Base-by-base conservation (phyloP, 73 alveolate species). In the Symbiodinium natans region DNA sequence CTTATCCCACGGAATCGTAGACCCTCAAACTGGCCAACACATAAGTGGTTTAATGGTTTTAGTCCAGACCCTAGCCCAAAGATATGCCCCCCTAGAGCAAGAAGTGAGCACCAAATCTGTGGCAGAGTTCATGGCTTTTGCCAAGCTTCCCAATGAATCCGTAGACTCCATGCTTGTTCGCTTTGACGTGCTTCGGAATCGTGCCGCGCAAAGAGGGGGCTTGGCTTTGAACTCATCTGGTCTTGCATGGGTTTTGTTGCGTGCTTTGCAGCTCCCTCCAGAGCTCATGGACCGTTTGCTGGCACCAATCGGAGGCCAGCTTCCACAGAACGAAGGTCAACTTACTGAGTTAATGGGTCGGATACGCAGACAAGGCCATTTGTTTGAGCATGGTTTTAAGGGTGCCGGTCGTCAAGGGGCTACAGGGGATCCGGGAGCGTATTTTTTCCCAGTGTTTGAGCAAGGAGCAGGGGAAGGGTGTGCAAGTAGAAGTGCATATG, bases 181-280 rank as follows among this genome's bases (percentile, higher is more conserved):
- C 3, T 83, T 42, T 13, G 92, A 83, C 3, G 75, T 83, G 9
- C 75, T 83, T 29, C n/a, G 93, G 8, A 43, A 86, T 52, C 43
- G 93, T 15, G 93, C 93, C 9, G 93, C 93, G 3, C 40, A 33
- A 0, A 27, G 93, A 19, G 93, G 93, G 21, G 93, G 93, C 0
- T 19, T 86, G 43, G 41, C 27, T 48, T 11, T 86, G 83, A 86
- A 43, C 23, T 13, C 82, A 8, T 17, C 43, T 33, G 82, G 77
- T 0, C 3, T 86, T 52, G 59, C 93, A 2, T 86, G 71, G 48
- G 27, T 86, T 8, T 31, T 86, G 80, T 17, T 86, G 54, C 46
- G 41, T 15, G 93, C 80, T 9, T 82, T 86, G 3, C 31, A 36
- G 0, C 93, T 86, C 8, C n/a, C 46, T 15, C 83, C 93, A 1